Conservation (phyloP, 305 asterid species). For the Fraxinus ornus region DNA sequence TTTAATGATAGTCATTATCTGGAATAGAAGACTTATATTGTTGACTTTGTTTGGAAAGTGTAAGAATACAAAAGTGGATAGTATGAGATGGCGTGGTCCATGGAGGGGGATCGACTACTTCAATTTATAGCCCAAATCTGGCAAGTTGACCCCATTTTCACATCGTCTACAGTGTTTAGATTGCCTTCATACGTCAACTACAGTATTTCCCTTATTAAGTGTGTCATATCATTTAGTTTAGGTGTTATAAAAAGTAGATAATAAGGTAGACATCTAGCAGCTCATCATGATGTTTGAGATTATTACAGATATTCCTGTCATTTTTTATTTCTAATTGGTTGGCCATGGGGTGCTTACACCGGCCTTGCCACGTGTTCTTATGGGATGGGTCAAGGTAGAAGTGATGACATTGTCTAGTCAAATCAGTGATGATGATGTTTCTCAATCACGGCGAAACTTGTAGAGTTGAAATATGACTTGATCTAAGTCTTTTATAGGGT, state of each 20-base stretch:
- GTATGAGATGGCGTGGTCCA: not conserved
- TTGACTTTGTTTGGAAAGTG: not conserved
- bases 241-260: no score
- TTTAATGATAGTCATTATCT: no score
- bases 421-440: not conserved
- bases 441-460: not conserved
- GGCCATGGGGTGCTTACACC: not conserved
- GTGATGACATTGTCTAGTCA: not conserved
- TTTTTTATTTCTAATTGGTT: not conserved
- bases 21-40: not conserved
- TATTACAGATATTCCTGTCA: not conserved
- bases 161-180: not conserved
- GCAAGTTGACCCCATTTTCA: not conserved
- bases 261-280: not conserved
- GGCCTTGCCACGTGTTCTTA: not conserved
- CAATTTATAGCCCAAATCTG: not conserved
- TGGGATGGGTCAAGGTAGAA: not conserved
- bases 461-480: not conserved
- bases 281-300: not conserved
- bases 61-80: not conserved
- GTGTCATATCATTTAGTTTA: not conserved
- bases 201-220: not conserved
- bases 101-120: not conserved
- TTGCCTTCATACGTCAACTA: not conserved
- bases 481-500: not conserved